Evolutionary conservation across 495 filamentous ascomycete species (phyloP), one percentile per base, ranked within the genome.

Genomic region (Talaromyces ruber): DNA sequence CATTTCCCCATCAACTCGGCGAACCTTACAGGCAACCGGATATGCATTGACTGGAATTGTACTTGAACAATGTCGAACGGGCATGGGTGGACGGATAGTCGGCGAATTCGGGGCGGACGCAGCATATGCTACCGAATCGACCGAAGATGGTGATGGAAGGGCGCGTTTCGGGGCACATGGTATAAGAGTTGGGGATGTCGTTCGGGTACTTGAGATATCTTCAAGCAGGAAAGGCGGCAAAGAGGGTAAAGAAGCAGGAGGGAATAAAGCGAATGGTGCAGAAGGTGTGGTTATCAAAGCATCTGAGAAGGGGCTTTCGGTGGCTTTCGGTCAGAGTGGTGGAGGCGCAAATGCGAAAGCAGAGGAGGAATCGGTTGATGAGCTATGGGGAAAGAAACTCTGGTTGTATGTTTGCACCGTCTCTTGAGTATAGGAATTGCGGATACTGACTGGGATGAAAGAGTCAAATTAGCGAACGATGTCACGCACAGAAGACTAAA

Each of bases 401-500:
- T 88, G 85, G 86, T 71, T 84, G 84, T 86, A 67, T 66, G 71
- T 74, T 66, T 50, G 29, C 28, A 18, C 7, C 12, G 0, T 18
- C 0, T 0, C 4, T 3, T 8, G 9, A 22, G 26, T n/a, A 25
- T 28, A 11, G 11, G 51, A 11, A 12, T 14, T 0, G 0, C 4
- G 6, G 1, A 12, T 25, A 9, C 43, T 62, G 32, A 26, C 28
- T 60, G 7, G 30, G 9, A 11, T 9, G 0, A 58, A 65, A 87
- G 85, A 50, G 87, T 98, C 22, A 98, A 98, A 78, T 76, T 98
- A 68, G 92, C 94, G 16, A 96, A 98, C 74, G 95, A 98, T 76
- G 87, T 97, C 65, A 97, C 92, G 39, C 92, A 88, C 74, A 83
- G 88, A 74, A 80, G 92, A 88, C 97, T 99, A 90, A 93, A 88